Conservation (phyloP, 2,329 filamentous ascomycete species). For the Aspergillus quadricinctus region DNA sequence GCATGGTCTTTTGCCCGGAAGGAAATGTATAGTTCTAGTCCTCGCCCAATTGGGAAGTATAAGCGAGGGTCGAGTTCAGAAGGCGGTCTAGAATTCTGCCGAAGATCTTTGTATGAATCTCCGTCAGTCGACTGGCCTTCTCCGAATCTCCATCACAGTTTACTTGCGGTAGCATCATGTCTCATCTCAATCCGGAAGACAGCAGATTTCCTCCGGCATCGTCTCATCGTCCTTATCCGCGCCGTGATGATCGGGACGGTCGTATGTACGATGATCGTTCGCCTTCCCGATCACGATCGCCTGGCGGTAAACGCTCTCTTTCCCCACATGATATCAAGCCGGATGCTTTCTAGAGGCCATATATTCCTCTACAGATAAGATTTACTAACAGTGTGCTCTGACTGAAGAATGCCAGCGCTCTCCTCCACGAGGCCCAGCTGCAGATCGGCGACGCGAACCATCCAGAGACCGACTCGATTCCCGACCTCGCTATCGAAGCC, state of each 20-base stretch:
- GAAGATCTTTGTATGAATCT: background rate
- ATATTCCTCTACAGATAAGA: slow-evolving; percentile 11
- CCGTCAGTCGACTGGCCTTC: background rate
- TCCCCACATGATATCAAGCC: slow-evolving; percentile 42
- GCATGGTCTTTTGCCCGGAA: background rate
- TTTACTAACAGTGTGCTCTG: slow-evolving; percentile 34
- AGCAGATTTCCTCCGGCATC: slow-evolving; percentile 20
- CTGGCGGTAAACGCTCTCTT: slow-evolving; percentile 41
- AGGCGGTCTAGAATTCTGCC: slow-evolving; percentile 19
- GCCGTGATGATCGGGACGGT: slow-evolving; percentile 36
- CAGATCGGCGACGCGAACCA: slow-evolving; percentile 35
- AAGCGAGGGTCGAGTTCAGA: background rate
- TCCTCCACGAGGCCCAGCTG: slow-evolving; percentile 33
- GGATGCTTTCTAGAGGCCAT: slow-evolving; percentile 7
- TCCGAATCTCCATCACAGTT: slow-evolving; percentile 1
- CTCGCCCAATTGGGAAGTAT: background rate
- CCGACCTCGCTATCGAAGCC: slow-evolving; percentile 27
- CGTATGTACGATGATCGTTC: slow-evolving; percentile 46
- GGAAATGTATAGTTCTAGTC: background rate
- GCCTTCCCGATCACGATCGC: slow-evolving; percentile 39
- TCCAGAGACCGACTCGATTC: slow-evolving; percentile 27
- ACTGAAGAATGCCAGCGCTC: slow-evolving; percentile 36
- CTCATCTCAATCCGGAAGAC: slow-evolving; percentile 25
- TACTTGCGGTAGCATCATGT: slow-evolving; percentile 21
- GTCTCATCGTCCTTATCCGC: slow-evolving; percentile 21